Percentiles rank a stretch among this genome's conserved stretches.
These are phyloP conservation scores for Pleurotus eryngii DNA, from an alignment of 768 basidiomycete species.

Conservation along the genomic window DNA sequence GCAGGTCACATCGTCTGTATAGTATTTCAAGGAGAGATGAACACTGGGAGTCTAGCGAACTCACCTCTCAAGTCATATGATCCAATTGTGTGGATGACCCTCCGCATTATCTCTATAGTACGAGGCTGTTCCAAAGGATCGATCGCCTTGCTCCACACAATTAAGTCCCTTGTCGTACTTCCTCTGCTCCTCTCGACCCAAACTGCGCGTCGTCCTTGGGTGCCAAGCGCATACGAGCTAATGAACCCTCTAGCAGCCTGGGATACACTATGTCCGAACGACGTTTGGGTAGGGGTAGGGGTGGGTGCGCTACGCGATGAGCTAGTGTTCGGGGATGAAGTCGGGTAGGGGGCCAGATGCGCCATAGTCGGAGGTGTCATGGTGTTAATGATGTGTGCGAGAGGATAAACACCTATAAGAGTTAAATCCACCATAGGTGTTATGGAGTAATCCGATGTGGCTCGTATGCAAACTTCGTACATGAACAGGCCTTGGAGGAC, in stretches of 20 bases:
- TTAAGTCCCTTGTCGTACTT: constrained; percentile 39
- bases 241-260: constrained; percentile 39
- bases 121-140: neutral
- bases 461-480: constrained; percentile 31
- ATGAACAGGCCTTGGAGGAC: constrained; percentile 50
- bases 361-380: constrained; percentile 9
- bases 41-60: neutral
- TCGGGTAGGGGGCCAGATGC: neutral
- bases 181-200: constrained; percentile 52
- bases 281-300: constrained; percentile 12
- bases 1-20: neutral
- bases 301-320: constrained; percentile 11
- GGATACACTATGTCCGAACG: neutral
- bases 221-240: constrained; percentile 44
- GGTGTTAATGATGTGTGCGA: constrained; percentile 24
- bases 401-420: constrained; percentile 40
- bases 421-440: constrained; percentile 35
- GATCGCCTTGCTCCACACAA: constrained; percentile 33
- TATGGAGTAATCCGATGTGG: constrained; percentile 12
- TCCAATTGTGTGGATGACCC: neutral
- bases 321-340: constrained; percentile 7
- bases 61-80: constrained; percentile 7
- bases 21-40: neutral
- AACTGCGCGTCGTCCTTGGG: constrained; percentile 46
- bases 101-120: neutral